Evolutionary conservation across 2,329 filamentous ascomycete species (phyloP).

Genomic region (Spiromastix sp.): DNA sequence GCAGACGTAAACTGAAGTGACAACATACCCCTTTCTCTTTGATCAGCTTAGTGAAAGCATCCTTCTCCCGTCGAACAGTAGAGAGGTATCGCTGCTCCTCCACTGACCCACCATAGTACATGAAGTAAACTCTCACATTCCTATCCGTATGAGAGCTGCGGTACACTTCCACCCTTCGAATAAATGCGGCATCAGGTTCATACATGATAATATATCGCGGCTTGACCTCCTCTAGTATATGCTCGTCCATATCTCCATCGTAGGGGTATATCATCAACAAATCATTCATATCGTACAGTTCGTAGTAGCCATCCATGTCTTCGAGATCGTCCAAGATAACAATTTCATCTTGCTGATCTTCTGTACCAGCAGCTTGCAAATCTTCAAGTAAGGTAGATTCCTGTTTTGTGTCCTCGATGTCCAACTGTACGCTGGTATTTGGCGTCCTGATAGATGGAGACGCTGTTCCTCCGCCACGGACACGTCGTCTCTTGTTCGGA

Average conservation of each 20-base stretch:
- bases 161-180: conserved; percentile 89
- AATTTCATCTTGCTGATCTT: conserved; percentile 45
- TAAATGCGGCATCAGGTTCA: conserved; percentile 89
- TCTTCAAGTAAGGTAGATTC: conserved; percentile 75
- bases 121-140: conserved; percentile 86
- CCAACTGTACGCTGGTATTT: conserved; percentile 64
- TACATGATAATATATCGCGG: conserved; percentile 98
- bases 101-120: conserved; percentile 90
- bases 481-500: conserved; percentile 72
- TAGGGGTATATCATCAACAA: conserved; percentile 85
- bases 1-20: too few relatives aligned
- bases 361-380: conserved; percentile 65
- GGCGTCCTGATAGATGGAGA: conserved; percentile 53
- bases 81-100: conserved; percentile 92
- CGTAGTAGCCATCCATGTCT: conserved; percentile 84
- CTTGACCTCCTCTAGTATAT: conserved; percentile 87
- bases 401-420: conserved; percentile 66
- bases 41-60: conserved; percentile 89
- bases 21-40: conserved; percentile 64
- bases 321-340: conserved; percentile 70
- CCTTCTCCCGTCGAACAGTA: conserved; percentile 85
- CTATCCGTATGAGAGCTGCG: conserved; percentile 84
- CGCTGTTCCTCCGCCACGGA: conserved; percentile 59
- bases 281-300: conserved; percentile 84
- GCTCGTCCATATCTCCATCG: conserved; percentile 90